A percentile compares a stretch with the other conserved stretches of the same genome.
Evolutionary conservation across 768 basidiomycete species (phyloP).

Genomic region (Fomitopsis pulvina): DNA sequence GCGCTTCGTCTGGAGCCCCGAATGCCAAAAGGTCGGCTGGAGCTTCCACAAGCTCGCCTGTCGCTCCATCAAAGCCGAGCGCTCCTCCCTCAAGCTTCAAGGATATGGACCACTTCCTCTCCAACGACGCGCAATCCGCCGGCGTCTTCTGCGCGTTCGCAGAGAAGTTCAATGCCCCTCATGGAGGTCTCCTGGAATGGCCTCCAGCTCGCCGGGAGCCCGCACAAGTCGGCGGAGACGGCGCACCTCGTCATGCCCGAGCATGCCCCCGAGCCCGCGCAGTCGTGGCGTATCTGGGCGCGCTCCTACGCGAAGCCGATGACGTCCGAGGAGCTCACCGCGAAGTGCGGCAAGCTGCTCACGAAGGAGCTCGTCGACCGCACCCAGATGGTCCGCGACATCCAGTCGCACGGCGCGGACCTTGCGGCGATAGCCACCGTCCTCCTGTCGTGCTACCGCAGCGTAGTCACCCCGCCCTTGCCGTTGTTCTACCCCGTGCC

Average conservation of each 20-base stretch:
- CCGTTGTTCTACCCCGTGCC: neutral
- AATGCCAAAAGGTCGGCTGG: neutral
- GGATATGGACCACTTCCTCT: neutral
- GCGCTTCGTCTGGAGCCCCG: neutral
- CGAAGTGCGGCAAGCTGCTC: neutral
- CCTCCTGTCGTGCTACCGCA: neutral
- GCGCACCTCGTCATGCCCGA: slow-evolving; percentile 7
- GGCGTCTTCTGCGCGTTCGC: neutral
- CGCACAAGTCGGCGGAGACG: slow-evolving; percentile 10
- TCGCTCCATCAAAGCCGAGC: neutral
- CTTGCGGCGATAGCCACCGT: neutral
- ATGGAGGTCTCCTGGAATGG: neutral
- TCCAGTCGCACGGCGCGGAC: neutral
- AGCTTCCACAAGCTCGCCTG: neutral
- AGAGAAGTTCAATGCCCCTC: neutral
- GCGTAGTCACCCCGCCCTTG: neutral
- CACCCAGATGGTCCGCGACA: neutral
- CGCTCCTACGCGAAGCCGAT: neutral
- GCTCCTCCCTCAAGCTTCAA: neutral
- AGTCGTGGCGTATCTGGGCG: neutral
- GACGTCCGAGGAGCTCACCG: neutral
- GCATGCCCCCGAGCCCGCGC: neutral
- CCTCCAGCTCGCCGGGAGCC: neutral
- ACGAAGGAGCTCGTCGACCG: neutral
- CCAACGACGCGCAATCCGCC: neutral